A percentile compares a stretch with the other conserved stretches of the same genome.
These are phyloP conservation scores for Baudoinia panamericana DNA, from an alignment of 495 filamentous ascomycete species.

Conservation along the genomic window DNA sequence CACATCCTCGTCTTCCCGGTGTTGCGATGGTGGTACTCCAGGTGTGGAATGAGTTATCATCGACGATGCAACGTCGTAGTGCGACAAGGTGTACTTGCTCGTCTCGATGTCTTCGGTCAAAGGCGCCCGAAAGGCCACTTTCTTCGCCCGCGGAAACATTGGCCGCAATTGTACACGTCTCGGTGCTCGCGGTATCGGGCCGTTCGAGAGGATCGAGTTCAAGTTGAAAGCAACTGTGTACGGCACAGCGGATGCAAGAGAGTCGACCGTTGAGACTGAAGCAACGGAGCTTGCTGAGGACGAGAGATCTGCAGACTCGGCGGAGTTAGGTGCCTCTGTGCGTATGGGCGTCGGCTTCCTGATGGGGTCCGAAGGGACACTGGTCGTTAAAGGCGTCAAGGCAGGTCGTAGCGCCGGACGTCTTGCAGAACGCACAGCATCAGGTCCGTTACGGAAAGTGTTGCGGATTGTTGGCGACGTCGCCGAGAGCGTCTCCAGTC, in stretches of 20 bases:
- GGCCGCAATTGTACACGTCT: slow-evolving; percentile 33
- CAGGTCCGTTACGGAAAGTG: slow-evolving; percentile 69
- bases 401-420: slow-evolving; percentile 26
- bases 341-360: slow-evolving; percentile 11
- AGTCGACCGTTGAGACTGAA: slow-evolving; percentile 15
- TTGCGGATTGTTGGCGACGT: slow-evolving; percentile 68
- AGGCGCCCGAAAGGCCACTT: slow-evolving; percentile 40
- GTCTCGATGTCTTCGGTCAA: slow-evolving; percentile 45
- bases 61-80: slow-evolving; percentile 35
- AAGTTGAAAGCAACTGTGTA: slow-evolving; percentile 28
- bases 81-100: slow-evolving; percentile 38
- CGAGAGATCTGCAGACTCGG: slow-evolving; percentile 18
- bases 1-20: too few species aligned
- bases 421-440: slow-evolving; percentile 49
- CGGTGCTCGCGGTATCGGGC: slow-evolving; percentile 24
- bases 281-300: slow-evolving; percentile 8
- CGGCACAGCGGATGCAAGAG: slow-evolving; percentile 16
- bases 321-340: slow-evolving; percentile 29
- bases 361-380: slow-evolving; percentile 4
- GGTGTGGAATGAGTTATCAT: slow-evolving; percentile 9
- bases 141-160: slow-evolving; percentile 46
- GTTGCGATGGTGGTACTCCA: too few species aligned
- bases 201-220: slow-evolving; percentile 29
- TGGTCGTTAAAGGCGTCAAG: slow-evolving; percentile 37
- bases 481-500: slow-evolving; percentile 45